Evolutionary conservation across 495 filamentous ascomycete species (phyloP).

Genomic region (Trichoderma erinaceum): DNA sequence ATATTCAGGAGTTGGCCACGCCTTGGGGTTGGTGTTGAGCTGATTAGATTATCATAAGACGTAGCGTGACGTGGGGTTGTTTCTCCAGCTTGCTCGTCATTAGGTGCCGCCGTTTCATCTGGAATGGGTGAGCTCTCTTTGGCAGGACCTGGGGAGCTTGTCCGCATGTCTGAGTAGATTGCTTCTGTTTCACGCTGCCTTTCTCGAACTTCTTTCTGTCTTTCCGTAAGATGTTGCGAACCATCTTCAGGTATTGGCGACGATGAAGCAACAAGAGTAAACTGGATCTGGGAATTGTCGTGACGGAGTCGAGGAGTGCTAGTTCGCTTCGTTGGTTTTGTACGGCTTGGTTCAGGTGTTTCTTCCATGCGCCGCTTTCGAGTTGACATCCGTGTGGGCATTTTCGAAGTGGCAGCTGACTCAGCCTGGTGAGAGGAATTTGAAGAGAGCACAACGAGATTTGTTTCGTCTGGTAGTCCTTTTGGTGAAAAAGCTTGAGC

Average conservation of each 20-base stretch:
- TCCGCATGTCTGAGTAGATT: conserved; percentile 65
- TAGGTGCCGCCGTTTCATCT: conserved; percentile 2
- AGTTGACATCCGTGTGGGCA: not conserved
- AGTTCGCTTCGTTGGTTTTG: conserved; percentile 21
- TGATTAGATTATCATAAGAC: conserved; percentile 56
- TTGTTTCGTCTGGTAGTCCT: conserved; percentile 47
- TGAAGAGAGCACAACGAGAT: conserved; percentile 19
- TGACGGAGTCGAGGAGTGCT: conserved; percentile 50
- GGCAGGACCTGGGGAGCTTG: conserved; percentile 39
- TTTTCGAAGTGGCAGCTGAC: not conserved
- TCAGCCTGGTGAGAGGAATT: conserved; percentile 18
- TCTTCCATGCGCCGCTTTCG: conserved; percentile 7
- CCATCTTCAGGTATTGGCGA: conserved; percentile 41
- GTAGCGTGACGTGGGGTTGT: conserved; percentile 34
- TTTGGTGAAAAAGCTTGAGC: conserved; percentile 36
- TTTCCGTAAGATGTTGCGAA: conserved; percentile 65
- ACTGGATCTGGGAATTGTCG: conserved; percentile 73
- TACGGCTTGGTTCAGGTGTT: not conserved
- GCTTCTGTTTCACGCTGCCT: conserved; percentile 59
- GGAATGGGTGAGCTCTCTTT: conserved; percentile 8
- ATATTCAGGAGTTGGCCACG: conserved; percentile 39
- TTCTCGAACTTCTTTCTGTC: conserved; percentile 64
- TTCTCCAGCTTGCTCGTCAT: conserved; percentile 20
- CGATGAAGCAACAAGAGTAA: conserved; percentile 58
- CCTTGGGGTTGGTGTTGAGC: conserved; percentile 76